Conservation (phyloP, 331 rosid genomes). For the Arachis monticola region DNA sequence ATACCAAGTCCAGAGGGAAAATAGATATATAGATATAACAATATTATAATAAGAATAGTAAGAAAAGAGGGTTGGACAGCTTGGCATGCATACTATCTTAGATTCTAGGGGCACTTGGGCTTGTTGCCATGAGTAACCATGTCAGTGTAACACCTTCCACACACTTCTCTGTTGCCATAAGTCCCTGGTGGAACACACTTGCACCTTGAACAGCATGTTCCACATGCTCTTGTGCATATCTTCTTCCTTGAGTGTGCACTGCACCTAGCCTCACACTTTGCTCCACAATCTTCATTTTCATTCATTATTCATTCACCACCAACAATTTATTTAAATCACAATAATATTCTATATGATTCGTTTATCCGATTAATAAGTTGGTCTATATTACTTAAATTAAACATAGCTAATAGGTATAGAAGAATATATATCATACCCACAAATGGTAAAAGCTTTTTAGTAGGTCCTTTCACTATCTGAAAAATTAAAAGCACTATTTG, state of each 20-base stretch:
- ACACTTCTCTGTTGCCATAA: conserved; percentile 64
- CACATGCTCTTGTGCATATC: conserved; percentile 64
- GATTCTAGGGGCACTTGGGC: conserved; percentile 66
- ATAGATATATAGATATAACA: background rate
- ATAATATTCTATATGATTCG: too few relatives aligned
- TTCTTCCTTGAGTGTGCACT: conserved; percentile 72
- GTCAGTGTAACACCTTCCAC: conserved; percentile 75
- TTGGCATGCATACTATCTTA: background rate
- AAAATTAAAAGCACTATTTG: background rate
- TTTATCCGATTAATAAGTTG: background rate
- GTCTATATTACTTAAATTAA: background rate
- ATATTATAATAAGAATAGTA: too few relatives aligned
- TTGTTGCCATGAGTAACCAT: conserved; percentile 77
- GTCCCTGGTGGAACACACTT: conserved; percentile 90
- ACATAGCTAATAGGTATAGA: background rate
- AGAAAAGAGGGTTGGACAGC: background rate
- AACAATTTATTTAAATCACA: background rate
- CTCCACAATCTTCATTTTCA: conserved; percentile 55
- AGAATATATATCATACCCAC: conserved; percentile 49
- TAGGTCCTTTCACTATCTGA: conserved; percentile 62
- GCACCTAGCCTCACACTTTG: conserved; percentile 56
- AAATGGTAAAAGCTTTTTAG: conserved; percentile 55
- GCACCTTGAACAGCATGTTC: conserved; percentile 80
- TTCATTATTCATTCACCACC: background rate
- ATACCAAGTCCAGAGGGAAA: background rate